Conservation (phyloP, 306 rosid species). For the Quillaja saponaria region DNA sequence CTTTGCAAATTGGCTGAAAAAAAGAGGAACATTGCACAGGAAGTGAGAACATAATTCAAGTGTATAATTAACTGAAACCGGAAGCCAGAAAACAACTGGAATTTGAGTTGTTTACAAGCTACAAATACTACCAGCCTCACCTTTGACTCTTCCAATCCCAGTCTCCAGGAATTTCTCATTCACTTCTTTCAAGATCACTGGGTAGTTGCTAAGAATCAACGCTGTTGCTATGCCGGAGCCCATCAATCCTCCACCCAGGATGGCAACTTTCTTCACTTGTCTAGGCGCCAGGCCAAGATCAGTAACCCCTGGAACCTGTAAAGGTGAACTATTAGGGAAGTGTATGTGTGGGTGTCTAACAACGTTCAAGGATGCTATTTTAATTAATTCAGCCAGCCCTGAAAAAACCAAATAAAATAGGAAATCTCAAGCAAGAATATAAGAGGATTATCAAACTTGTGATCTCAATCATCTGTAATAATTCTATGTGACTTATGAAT, state of each 20-base stretch:
- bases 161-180: constrained; percentile 83
- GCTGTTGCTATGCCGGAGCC: constrained; percentile 98
- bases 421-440: constrained; percentile 20
- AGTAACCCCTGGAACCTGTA: constrained; percentile 87
- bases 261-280: constrained; percentile 72
- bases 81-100: not conserved
- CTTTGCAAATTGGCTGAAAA: constrained; percentile 88
- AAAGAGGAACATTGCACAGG: constrained; percentile 8
- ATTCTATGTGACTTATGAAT: constrained; percentile 16
- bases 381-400: too few species aligned
- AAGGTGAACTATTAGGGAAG: constrained; percentile 25
- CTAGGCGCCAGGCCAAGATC: constrained; percentile 84
- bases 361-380: too few species aligned
- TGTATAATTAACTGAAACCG: not conserved
- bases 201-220: constrained; percentile 68
- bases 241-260: constrained; percentile 96
- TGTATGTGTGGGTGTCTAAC: too few species aligned
- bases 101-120: constrained; percentile 21
- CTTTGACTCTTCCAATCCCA: constrained; percentile 80
- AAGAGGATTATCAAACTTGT: constrained; percentile 14
- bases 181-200: constrained; percentile 89
- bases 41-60: not conserved
- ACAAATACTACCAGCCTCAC: constrained; percentile 40
- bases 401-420: not conserved
- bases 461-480: not conserved